A percentile compares a stretch with the other conserved stretches of the same genome.
These are phyloP conservation scores for Artemisia tridentata DNA, from an alignment of 129 eudicot genomes.

Conservation along the genomic window DNA sequence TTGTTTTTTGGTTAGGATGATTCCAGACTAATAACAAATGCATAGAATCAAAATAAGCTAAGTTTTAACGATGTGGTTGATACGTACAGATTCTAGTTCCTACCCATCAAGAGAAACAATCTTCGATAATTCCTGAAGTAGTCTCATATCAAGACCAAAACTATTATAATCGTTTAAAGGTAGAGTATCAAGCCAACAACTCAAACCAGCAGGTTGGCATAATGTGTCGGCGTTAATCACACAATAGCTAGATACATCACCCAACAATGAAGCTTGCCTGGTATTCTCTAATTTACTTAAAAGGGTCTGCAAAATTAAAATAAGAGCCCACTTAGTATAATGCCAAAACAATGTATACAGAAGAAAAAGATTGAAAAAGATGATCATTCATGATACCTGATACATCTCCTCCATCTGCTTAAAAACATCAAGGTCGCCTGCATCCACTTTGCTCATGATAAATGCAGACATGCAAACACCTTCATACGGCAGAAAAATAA, in stretches of 20 bases:
- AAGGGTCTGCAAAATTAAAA: no score
- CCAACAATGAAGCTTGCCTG: no score
- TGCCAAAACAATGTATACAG: no score
- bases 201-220: no score
- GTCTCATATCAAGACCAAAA: no score
- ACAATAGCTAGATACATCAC: slow-evolving; percentile 52
- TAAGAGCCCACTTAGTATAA: no score
- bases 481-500: slow-evolving; percentile 31
- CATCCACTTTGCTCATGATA: slow-evolving; percentile 42
- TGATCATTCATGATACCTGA: slow-evolving; percentile 48
- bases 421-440: slow-evolving; percentile 29
- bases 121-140: slow-evolving; percentile 58
- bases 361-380: no score
- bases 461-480: slow-evolving; percentile 68
- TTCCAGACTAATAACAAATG: no score
- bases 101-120: slow-evolving; percentile 38
- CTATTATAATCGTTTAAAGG: slow-evolving; percentile 63
- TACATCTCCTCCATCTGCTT: slow-evolving; percentile 67
- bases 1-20: no score
- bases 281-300: no score
- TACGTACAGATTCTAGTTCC: slow-evolving; percentile 49
- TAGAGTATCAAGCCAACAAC: slow-evolving; percentile 57
- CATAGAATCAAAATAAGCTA: background rate
- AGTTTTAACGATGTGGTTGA: background rate
- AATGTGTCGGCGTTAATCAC: slow-evolving; percentile 45